Evolutionary conservation across 139 green algal species (phyloP), one percentile per base, ranked within the genome.

Genomic region (Chlamydomonas schloesseri): DNA sequence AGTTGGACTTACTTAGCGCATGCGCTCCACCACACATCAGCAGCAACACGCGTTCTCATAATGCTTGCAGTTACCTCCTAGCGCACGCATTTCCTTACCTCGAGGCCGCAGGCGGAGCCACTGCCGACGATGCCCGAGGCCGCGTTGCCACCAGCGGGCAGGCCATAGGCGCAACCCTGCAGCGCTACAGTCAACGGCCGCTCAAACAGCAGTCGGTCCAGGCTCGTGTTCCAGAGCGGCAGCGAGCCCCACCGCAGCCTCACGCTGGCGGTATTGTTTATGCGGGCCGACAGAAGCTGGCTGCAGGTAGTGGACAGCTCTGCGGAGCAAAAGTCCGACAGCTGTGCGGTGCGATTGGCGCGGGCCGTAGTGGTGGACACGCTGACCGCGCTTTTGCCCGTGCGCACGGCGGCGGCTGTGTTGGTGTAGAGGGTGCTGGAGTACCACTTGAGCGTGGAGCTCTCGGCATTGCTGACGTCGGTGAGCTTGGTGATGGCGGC

Each of bases 401-500:
- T 50, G 42, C 42, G 42, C 55, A 83, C 73, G 37, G 76, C 36
- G 17, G 60, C 20, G 29, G 62, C 20, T 17, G 64, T 47, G 62
- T 84, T 46, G 28, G 64, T 17, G 0, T 26, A 9, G 31, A 89
- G 79, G 3, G 47, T 26, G 64, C 24, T 53, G 1, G 34, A 36
- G 28, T 47, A 36, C 84, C 84, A 92, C 1, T 80, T 55, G 33
- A 92, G 65, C 31, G 70, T 71, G 23, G 67, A 17, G 36, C 78
- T 53, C 17, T 74, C n/a, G 29, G 71, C 58, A 60, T 82, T 86
- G 69, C 46, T 76, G 21, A 90, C 74, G 46, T 86, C 75, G 53
- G 86, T 90, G 20, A 92, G 89, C 81, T 92, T 92, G 50, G 89
- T 89, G 21, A 92, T 88, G 70, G 58, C 73, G 13, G 65, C 73